A percentile compares a stretch with the other conserved stretches of the same genome.
Evolutionary conservation across 2,329 filamentous ascomycete genomes (phyloP).

Genomic region (Bipolaris zeicola): DNA sequence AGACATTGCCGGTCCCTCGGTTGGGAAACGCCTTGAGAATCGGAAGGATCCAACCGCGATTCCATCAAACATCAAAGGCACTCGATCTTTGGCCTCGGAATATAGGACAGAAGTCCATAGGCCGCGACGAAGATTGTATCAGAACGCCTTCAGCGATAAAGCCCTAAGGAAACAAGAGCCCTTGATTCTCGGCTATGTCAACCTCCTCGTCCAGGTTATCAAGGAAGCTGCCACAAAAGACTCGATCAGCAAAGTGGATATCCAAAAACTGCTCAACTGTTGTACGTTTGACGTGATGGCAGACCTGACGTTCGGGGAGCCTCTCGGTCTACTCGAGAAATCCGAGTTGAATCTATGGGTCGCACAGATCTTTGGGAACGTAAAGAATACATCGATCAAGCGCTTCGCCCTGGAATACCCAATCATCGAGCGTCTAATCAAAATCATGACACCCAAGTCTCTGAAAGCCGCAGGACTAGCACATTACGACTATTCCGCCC

Average conservation of each 20-base stretch:
- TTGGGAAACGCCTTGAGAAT: constrained; percentile 1
- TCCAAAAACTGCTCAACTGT: not conserved
- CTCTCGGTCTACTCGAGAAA: constrained; percentile 25
- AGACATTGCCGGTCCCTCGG: constrained; percentile 7
- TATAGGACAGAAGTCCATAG: not conserved
- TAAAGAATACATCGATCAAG: constrained; percentile 6
- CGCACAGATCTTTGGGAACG: constrained; percentile 19
- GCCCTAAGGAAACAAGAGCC: constrained; percentile 44
- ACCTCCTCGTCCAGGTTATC: constrained; percentile 1
- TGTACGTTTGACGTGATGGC: constrained; percentile 20
- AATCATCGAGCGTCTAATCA: not conserved
- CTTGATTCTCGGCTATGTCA: constrained; percentile 44
- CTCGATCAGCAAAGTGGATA: not conserved
- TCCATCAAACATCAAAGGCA: not conserved
- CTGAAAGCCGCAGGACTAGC: constrained; percentile 14
- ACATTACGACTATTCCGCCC: constrained; percentile 12
- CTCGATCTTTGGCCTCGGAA: not conserved
- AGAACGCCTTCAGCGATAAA: constrained; percentile 43
- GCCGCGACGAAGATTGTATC: constrained; percentile 19
- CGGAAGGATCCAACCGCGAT: not conserved
- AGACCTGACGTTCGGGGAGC: constrained; percentile 40
- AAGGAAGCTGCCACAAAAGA: not conserved
- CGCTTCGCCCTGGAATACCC: not conserved
- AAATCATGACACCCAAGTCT: not conserved
- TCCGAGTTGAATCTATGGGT: constrained; percentile 39